Evolutionary conservation across 1,284 basidiomycete genomes (phyloP).

Genomic region (Mycena citricolor): DNA sequence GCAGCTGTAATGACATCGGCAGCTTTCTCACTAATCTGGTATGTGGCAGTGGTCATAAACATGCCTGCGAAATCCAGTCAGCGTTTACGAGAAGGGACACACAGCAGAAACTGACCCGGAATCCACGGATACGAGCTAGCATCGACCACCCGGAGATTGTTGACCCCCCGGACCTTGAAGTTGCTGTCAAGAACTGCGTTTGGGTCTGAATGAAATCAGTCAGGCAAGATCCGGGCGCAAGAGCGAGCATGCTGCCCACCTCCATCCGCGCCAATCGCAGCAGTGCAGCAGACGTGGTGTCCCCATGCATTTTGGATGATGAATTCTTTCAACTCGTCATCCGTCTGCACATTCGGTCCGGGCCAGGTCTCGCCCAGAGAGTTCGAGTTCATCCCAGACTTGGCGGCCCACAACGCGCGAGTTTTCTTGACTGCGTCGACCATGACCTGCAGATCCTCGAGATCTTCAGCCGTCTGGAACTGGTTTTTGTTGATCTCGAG

Average conservation of each 20-base stretch:
- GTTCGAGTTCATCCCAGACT: constrained; percentile 28
- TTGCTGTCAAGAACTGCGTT: constrained; percentile 30
- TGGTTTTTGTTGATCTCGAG: constrained; percentile 30
- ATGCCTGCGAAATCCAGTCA: constrained; percentile 8
- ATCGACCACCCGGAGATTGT: constrained; percentile 30
- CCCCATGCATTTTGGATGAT: constrained; percentile 27
- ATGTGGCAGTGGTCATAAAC: constrained; percentile 32
- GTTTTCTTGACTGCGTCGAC: constrained; percentile 14
- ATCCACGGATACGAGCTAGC: constrained; percentile 30
- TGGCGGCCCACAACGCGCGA: constrained; percentile 27
- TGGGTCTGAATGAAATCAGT: constrained; percentile 19
- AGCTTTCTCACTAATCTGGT: constrained; percentile 15
- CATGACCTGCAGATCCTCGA: constrained; percentile 8
- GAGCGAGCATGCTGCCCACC: constrained; percentile 18
- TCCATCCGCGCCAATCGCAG: constrained; percentile 28
- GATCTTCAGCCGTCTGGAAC: constrained; percentile 25
- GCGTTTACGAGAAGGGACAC: too few relatives aligned
- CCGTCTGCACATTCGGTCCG: constrained; percentile 25
- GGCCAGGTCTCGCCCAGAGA: constrained; percentile 27
- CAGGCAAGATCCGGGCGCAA: not conserved
- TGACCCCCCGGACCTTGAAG: constrained; percentile 30
- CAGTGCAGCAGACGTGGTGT: constrained; percentile 33
- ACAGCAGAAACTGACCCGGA: constrained; percentile 27
- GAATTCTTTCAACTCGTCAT: constrained; percentile 26
- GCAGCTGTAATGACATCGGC: constrained; percentile 1